Conservation (phyloP, 2,329 filamentous ascomycete species). For the Colletotrichum tabaci region DNA sequence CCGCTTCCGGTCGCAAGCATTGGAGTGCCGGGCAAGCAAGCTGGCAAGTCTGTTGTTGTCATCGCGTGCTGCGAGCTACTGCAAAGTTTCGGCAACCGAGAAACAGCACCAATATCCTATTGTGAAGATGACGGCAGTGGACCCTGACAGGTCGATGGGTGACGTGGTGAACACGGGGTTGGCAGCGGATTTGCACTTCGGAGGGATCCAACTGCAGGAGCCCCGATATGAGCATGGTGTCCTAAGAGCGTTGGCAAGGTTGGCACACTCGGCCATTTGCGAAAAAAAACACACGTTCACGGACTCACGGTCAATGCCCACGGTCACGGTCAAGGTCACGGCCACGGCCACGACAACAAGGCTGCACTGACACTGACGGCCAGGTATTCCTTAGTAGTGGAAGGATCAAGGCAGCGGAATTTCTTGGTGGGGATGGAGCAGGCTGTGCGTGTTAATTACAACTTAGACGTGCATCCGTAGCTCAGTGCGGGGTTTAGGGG, state of each 20-base stretch:
- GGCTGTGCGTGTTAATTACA: conserved; percentile 3
- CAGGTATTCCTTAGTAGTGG: background rate
- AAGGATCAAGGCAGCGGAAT: conserved; percentile 28
- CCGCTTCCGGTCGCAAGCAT: conserved; percentile 7
- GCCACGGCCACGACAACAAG: conserved; percentile 37
- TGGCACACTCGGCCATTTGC: conserved; percentile 2
- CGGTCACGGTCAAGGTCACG: conserved; percentile 4
- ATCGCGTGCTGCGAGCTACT: conserved; percentile 2
- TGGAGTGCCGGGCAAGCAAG: background rate
- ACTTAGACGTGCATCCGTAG: conserved; percentile 16
- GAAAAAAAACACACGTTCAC: background rate
- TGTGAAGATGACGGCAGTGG: background rate
- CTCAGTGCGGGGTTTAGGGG: conserved; percentile 5
- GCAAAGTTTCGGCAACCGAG: conserved; percentile 14
- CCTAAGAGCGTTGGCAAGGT: conserved; percentile 15
- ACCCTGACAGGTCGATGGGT: conserved; percentile 18
- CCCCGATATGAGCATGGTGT: conserved; percentile 13
- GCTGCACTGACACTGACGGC: conserved; percentile 29
- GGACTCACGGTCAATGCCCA: background rate
- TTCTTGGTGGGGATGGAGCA: conserved; percentile 25
- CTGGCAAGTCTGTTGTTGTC: background rate
- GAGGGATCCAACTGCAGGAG: conserved; percentile 6
- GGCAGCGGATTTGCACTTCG: background rate
- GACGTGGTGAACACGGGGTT: conserved; percentile 30
- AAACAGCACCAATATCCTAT: background rate